Conservation (phyloP, 202 grass and related monocot genomes). For the Cymbopogon flexuosus region DNA sequence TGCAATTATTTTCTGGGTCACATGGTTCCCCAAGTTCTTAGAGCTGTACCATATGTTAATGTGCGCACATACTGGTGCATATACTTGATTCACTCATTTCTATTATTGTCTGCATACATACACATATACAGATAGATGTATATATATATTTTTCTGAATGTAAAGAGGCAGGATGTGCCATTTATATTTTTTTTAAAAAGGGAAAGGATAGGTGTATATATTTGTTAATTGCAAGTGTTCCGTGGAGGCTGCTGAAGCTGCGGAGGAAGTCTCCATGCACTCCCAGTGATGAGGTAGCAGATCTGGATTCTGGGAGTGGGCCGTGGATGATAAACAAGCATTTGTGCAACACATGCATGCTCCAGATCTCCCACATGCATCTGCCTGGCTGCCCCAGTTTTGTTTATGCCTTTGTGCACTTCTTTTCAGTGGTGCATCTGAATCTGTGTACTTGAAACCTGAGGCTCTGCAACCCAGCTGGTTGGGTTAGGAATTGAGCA, state of each 20-base stretch:
- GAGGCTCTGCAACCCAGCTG: slow-evolving; percentile 40
- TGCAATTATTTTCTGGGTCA: slow-evolving; percentile 27
- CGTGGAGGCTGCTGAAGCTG: slow-evolving; percentile 33
- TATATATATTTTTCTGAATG: too few species aligned
- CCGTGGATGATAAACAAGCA: slow-evolving; percentile 38
- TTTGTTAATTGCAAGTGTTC: slow-evolving; percentile 36
- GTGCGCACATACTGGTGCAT: background rate
- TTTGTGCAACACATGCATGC: slow-evolving; percentile 44
- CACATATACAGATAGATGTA: too few species aligned
- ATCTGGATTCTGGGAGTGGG: slow-evolving; percentile 40
- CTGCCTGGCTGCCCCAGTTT: slow-evolving; percentile 32
- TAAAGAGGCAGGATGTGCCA: too few species aligned
- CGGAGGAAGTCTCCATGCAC: slow-evolving; percentile 31
- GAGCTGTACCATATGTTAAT: slow-evolving; percentile 18
- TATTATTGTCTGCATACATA: too few species aligned
- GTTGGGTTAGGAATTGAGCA: slow-evolving; percentile 15
- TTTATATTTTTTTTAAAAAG: too few species aligned
- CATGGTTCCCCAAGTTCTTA: slow-evolving; percentile 16
- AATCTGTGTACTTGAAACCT: slow-evolving; percentile 52
- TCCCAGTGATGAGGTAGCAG: slow-evolving; percentile 19
- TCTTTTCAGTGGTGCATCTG: slow-evolving; percentile 20
- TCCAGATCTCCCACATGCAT: slow-evolving; percentile 39
- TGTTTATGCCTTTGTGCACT: slow-evolving; percentile 15
- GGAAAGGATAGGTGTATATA: background rate
- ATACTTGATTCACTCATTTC: too few species aligned